Base-by-base conservation (phyloP, 768 basidiomycete genomes). In the Porphyrellus cyaneotinctus region DNA sequence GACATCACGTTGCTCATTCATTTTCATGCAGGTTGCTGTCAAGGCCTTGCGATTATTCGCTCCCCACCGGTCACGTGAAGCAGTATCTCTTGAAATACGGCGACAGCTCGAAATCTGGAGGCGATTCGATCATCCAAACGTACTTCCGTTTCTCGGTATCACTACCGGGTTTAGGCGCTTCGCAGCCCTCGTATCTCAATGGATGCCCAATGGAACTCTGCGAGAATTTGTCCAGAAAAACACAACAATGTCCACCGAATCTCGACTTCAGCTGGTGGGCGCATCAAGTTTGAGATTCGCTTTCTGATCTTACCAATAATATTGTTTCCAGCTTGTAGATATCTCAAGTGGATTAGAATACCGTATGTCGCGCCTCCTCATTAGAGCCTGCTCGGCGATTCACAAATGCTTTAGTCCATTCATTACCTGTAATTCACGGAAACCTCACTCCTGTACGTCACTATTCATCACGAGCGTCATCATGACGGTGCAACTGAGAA, bases 291-390 rank as follows among this genome's bases (percentile, higher is more conserved):
- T 37, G 23, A 23, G 14, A 13, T 35, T 39, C 4, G 4, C 10
- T 54, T 28, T 36, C 26, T 4, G 33, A 31, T 3, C 33, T 43
- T 30, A 49, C 11, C 9, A 12, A 18, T 15, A 4, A 13, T 3
- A n/a, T 42, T 26, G 15, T 6, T 23, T 45, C 15, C 20, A 58
- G 58, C 57, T 58, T 13, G 52, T 49, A 6, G 57, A 59, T 38
- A 59, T 58, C 41, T 37, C 58, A 18, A 59, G 48, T n/a, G 57
- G 58, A 13, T 17, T 58, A 18, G 58, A 58, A 15, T 59, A 58
- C 37, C 44, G 52, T 59, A 23, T 13, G 58, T 49, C 14, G 37
- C 20, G 17, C 24, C 18, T 37, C 12, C 6, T 23, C 17, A 35
- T 26, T 32, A 22, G n/a, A 9, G n/a, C 12, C 17, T 32, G 6